Evolutionary conservation across 148 eudicot genomes (phyloP), one percentile per base, ranked within the genome.

Genomic region (Amaranthus cruentus): DNA sequence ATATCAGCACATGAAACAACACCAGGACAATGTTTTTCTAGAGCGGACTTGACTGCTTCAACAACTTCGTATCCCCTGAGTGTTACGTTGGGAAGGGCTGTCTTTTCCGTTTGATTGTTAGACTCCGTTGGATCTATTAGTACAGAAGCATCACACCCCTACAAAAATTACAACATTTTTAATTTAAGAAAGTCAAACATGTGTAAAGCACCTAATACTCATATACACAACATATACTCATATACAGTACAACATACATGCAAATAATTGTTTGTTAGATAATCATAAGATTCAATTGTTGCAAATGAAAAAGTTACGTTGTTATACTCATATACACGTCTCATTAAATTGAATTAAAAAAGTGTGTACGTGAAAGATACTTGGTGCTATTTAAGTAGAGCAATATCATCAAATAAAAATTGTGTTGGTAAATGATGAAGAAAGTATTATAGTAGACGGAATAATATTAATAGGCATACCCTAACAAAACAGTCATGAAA

Each of bases 101-200:
- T 18, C 18, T 18, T 18, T 18, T 18, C 18, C 18, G 18, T 18
- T 18, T 18, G 18, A 18, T 18, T 18, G 18, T 18, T 18, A 18
- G 18, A 18, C 18, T 18, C 18, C 18, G 18, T 18, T 18, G 18
- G 18, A 18, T 18, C 18, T 18, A 18, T 18, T 18, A 18, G 18
- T 18, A 18, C 79, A 4, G 88, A 85, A 6, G 75, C 88, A 64
- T 85, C 88, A 48, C 88, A 85, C n/a, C 88, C 88, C 88, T 85
- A 54, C 59, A 53, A 13, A 44, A 71, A 18, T 38, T 21, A 28
- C 18, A 18, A 18, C 18, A 18, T 18, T 18, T 18, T 18, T 18
- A 18, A 18, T 18, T 18, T 18, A 18, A 18, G 18, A 18, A 18
- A 18, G 18, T 18, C 18, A 18, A 18, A 18, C 18, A 18, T 18